phyloP scores from a whole-genome alignment of 768 basidiomycete species.

The Collybia sordida region DNA sequence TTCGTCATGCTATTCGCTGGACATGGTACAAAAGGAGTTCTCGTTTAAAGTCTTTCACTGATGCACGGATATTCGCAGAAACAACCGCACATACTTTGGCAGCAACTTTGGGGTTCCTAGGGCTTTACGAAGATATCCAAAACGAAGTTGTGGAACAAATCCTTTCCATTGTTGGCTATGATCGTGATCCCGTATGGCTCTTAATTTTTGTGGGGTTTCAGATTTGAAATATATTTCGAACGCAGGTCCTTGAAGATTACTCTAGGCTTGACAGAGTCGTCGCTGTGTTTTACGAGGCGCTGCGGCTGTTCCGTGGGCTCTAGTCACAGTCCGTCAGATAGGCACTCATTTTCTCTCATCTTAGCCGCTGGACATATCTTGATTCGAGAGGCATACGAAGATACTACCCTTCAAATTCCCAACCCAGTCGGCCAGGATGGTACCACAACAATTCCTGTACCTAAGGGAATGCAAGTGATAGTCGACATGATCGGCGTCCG shows the following conservation, averaged over 20 bases:
- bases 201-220: neutral
- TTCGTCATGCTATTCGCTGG: constrained; percentile 57
- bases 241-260: constrained; percentile 40
- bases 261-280: constrained; percentile 39
- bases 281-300: constrained; percentile 41
- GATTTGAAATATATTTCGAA: neutral
- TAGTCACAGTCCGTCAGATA: neutral
- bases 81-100: constrained; percentile 45
- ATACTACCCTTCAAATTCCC: constrained; percentile 39
- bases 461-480: constrained; percentile 39
- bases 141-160: constrained; percentile 42
- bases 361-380: constrained; percentile 39
- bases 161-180: constrained; percentile 27
- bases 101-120: constrained; percentile 42
- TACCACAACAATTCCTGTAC: constrained; percentile 30
- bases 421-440: constrained; percentile 42
- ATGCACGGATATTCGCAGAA: constrained; percentile 23
- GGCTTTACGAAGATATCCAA: constrained; percentile 41
- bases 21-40: constrained; percentile 37
- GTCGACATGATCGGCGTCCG: constrained; percentile 51
- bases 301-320: constrained; percentile 45
- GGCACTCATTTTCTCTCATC: neutral
- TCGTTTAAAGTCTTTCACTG: neutral
- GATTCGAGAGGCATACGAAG: constrained; percentile 42
- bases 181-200: constrained; percentile 31